Percentiles rank a stretch among this genome's conserved stretches.
Evolutionary conservation across 2,329 filamentous ascomycete species (phyloP).

Genomic region (Epichloe festucae): DNA sequence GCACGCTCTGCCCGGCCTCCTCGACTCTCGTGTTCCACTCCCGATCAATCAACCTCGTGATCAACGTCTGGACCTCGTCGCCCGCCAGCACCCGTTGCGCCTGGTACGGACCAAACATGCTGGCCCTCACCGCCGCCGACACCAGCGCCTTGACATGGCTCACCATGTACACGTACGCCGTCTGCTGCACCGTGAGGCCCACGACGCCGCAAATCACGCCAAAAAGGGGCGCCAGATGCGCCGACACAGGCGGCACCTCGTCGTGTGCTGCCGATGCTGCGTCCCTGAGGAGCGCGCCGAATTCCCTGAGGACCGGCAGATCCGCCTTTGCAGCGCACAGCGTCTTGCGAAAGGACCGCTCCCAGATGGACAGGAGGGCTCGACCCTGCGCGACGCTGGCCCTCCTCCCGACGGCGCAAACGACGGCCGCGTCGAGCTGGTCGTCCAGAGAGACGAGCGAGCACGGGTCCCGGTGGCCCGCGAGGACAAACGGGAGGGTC

Average conservation of each 20-base stretch:
- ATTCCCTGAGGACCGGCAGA: constrained; percentile 21
- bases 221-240: constrained; percentile 56
- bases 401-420: constrained; percentile 66
- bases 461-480: constrained; percentile 45
- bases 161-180: constrained; percentile 64
- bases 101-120: constrained; percentile 69
- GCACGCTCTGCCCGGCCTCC: constrained; percentile 61
- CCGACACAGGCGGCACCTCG: constrained; percentile 33
- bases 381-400: constrained; percentile 65
- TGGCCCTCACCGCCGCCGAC: constrained; percentile 64
- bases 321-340: constrained; percentile 15
- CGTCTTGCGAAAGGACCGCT: constrained; percentile 46
- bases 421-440: constrained; percentile 59
- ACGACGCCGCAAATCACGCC: constrained; percentile 53
- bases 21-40: constrained; percentile 48
- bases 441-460: constrained; percentile 53
- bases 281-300: constrained; percentile 22
- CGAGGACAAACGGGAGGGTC: constrained; percentile 61
- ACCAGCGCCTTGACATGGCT: constrained; percentile 65
- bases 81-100: constrained; percentile 61
- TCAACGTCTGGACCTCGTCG: constrained; percentile 39
- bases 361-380: constrained; percentile 64
- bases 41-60: constrained; percentile 43
- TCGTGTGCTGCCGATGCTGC: constrained; percentile 15
- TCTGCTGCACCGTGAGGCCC: constrained; percentile 45